Conservation (phyloP, 2,329 filamentous ascomycete species). For the Sporothrix sp. region DNA sequence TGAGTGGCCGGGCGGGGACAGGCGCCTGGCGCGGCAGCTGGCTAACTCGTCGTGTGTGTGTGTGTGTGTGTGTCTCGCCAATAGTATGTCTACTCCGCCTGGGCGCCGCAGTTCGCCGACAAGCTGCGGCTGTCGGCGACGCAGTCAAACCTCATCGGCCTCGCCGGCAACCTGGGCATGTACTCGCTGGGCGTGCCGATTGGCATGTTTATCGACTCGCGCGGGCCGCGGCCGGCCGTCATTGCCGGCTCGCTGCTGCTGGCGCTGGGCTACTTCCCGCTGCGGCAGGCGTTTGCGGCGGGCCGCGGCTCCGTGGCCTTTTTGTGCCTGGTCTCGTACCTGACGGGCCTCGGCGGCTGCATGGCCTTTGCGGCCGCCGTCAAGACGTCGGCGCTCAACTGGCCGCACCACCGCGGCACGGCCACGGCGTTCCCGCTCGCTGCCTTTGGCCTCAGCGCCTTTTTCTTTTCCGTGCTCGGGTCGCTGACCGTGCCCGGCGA, state of each 20-base stretch:
- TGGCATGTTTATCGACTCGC: conserved; percentile 75
- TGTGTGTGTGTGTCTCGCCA: no score
- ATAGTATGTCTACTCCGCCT: conserved; percentile 98
- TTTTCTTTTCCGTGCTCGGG: conserved; percentile 84
- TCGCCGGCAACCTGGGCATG: conserved; percentile 86
- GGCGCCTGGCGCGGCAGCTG: no score
- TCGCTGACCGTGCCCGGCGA: conserved; percentile 71
- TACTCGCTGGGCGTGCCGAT: conserved; percentile 84
- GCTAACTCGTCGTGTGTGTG: no score
- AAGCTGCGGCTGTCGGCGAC: conserved; percentile 82
- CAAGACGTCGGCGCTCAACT: conserved; percentile 82
- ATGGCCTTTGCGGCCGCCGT: conserved; percentile 82
- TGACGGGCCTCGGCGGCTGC: conserved; percentile 83
- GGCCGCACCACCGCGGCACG: conserved; percentile 81
- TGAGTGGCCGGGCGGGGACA: conserved; percentile 32
- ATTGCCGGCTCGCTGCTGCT: conserved; percentile 65
- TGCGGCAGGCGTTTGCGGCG: conserved; percentile 66
- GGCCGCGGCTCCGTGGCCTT: conserved; percentile 49
- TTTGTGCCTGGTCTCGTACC: conserved; percentile 74
- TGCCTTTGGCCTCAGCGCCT: conserved; percentile 87
- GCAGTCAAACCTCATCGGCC: conserved; percentile 80
- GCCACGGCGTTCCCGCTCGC: conserved; percentile 90
- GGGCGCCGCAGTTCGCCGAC: conserved; percentile 91
- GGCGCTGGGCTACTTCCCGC: conserved; percentile 72
- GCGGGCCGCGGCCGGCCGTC: conserved; percentile 70